phyloP scores from a whole-genome alignment of 2,329 filamentous ascomycete species.

The Aspergillus fructus region DNA sequence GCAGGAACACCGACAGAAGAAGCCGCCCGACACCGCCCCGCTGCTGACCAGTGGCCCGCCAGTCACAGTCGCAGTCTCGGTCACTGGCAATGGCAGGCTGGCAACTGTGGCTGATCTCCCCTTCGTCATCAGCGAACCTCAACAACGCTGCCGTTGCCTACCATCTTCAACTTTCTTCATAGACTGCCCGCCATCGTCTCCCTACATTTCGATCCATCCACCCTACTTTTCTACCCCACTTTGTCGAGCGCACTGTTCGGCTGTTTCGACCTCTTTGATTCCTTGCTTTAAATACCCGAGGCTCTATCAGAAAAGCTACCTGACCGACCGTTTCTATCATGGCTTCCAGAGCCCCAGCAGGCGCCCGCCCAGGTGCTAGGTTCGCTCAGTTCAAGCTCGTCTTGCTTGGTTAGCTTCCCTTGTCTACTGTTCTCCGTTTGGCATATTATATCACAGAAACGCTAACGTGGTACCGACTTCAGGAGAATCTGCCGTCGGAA shows the following conservation, averaged over 20 bases:
- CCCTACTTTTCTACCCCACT: slow-evolving; percentile 18
- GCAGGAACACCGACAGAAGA: not conserved
- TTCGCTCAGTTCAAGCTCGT: slow-evolving; percentile 99
- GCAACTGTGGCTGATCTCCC: slow-evolving; percentile 29
- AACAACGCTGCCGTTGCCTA: slow-evolving; percentile 1
- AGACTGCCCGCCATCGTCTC: slow-evolving; percentile 19
- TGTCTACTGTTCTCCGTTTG: not conserved
- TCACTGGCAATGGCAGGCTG: slow-evolving; percentile 13
- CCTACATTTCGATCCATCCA: slow-evolving; percentile 21
- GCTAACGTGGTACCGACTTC: slow-evolving; percentile 21
- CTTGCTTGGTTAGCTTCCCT: slow-evolving; percentile 71
- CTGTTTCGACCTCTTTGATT: not conserved
- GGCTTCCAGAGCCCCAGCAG: slow-evolving; percentile 81
- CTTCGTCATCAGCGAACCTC: slow-evolving; percentile 33
- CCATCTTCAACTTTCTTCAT: slow-evolving; percentile 6
- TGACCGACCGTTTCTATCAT: slow-evolving; percentile 53
- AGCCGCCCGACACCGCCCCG: slow-evolving; percentile 8
- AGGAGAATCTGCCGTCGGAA: slow-evolving; percentile 99
- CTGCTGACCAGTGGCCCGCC: not conserved
- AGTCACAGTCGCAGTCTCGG: not conserved
- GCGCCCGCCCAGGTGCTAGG: slow-evolving; percentile 66
- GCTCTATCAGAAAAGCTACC: slow-evolving; percentile 11
- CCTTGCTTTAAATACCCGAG: not conserved
- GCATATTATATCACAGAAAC: not conserved
- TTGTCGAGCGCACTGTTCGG: slow-evolving; percentile 6